Evolutionary conservation across 148 eudicot species (phyloP), one percentile per base, ranked within the genome.

Genomic region (Rhododendron henanense): DNA sequence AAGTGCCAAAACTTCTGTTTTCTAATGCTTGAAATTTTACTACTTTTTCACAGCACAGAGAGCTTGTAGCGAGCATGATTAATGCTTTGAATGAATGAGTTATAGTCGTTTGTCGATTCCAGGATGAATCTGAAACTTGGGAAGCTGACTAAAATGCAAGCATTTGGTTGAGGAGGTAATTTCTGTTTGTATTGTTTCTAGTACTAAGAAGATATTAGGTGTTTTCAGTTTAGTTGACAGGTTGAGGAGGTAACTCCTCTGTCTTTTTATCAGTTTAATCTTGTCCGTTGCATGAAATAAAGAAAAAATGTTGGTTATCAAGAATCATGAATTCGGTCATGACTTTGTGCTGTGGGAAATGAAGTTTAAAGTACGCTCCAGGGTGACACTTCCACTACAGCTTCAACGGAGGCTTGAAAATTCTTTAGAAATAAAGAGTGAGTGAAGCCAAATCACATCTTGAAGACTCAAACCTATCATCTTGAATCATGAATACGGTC

Each of bases 71-170:
- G 35, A 84, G 51, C 37, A 35, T 53, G 28, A 8, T 55, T 13
- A 84, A 16, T 7, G 5, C 47, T 73, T 61, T 19, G 25, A 71
- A 18, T 51, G 84, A 80, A 77, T 88, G 18, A 39, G 45, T 69
- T 45, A 44, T 47, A n/a, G 8, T 87, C 86, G 13, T 81, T 69
- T 84, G 44, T 8, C 31, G 39, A 41, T 89, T 90, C 90, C 95
- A 96, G 98, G 94, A 90, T 89, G 99, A 95, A 86, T 84, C 87
- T 87, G 96, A 90, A 85, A 79, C 89, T 75, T 96, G 97, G 95
- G 99, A 96, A 91, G 92, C 82, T 91, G 86, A 86, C 87, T 84
- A 28, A 78, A 85, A 84, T 92, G 88, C 51, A 88, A 92, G 73
- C 92, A 80, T 87, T 86, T 90, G 25, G 18, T 80, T 55, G 83